Evolutionary conservation across 768 basidiomycete genomes (phyloP).

Genomic region (Leccinum imitatum): DNA sequence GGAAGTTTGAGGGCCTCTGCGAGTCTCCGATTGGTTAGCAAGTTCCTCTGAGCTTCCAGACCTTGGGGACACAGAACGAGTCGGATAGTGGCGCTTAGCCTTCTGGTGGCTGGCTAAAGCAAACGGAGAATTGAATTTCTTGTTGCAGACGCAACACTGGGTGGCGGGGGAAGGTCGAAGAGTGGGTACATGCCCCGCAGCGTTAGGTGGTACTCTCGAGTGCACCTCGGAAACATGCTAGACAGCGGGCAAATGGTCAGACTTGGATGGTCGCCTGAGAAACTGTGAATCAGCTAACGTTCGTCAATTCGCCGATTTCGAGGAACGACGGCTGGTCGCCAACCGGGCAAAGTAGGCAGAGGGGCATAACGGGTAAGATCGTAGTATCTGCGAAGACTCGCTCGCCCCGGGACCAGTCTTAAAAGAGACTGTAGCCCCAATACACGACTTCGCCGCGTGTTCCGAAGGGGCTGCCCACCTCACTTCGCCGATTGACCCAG

Average conservation of each 20-base stretch:
- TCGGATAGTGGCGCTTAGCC: constrained; percentile 23
- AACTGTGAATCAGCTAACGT: constrained; percentile 11
- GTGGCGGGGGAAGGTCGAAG: constrained; percentile 11
- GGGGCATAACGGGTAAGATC: constrained; percentile 23
- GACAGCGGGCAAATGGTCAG: constrained; percentile 6
- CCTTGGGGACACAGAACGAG: constrained; percentile 5
- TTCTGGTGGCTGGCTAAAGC: constrained; percentile 23
- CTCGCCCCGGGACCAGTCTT: constrained; percentile 22
- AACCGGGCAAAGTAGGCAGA: constrained; percentile 25
- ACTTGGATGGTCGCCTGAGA: not conserved
- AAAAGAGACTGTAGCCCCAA: constrained; percentile 33
- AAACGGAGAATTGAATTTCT: constrained; percentile 20
- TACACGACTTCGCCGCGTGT: constrained; percentile 35
- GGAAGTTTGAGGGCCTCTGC: not conserved
- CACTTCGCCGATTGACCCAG: constrained; percentile 23
- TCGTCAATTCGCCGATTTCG: constrained; percentile 18
- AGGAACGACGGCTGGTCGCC: constrained; percentile 25
- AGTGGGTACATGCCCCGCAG: not conserved
- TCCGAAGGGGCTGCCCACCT: constrained; percentile 27
- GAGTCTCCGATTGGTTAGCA: constrained; percentile 7
- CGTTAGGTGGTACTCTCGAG: constrained; percentile 5
- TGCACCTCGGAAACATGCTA: constrained; percentile 27
- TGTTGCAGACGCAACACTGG: constrained; percentile 27
- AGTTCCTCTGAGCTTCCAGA: constrained; percentile 1
- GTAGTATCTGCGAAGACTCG: constrained; percentile 14